Evolutionary conservation across 2,329 filamentous ascomycete species (phyloP).

Genomic region (Chaetomium sp.): DNA sequence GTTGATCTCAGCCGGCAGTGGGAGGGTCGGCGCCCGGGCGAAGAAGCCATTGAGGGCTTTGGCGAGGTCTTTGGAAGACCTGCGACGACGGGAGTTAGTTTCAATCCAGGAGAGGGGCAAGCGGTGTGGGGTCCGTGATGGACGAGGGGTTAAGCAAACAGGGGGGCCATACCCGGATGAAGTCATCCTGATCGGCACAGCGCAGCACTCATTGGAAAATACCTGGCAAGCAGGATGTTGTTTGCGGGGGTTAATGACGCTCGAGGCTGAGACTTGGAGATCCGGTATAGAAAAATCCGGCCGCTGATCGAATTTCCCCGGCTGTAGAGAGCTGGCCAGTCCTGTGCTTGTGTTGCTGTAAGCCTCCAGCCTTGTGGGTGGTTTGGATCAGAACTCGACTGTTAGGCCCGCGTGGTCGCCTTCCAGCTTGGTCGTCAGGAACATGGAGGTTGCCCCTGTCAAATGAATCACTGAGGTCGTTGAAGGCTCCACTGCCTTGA

Average conservation of each 20-base stretch:
- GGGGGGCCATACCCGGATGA: conserved; percentile 22
- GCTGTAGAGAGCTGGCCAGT: not conserved
- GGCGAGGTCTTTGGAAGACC: conserved; percentile 54
- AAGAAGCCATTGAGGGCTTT: conserved; percentile 50
- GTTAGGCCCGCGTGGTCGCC: too few species aligned
- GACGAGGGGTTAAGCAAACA: not conserved
- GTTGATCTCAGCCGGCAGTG: conserved; percentile 60
- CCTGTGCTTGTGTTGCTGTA: not conserved
- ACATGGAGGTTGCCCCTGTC: too few species aligned
- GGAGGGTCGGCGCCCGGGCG: conserved; percentile 41
- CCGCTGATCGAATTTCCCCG: not conserved
- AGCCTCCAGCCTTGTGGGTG: too few species aligned
- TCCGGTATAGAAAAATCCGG: too few species aligned
- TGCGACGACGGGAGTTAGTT: conserved; percentile 23
- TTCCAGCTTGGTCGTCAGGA: too few species aligned
- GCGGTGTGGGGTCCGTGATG: not conserved
- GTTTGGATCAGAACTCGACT: too few species aligned
- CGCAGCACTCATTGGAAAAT: conserved; percentile 9
- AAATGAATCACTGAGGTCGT: too few species aligned
- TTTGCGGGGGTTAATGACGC: not conserved
- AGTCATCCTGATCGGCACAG: conserved; percentile 22
- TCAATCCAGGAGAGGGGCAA: not conserved
- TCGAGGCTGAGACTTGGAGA: too few species aligned
- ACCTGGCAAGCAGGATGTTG: conserved; percentile 2
- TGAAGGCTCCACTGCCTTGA: not conserved